A percentile compares a stretch with the other conserved stretches of the same genome.
phyloP scores from a whole-genome alignment of 1,284 basidiomycete genomes.

The Cerrena zonata region DNA sequence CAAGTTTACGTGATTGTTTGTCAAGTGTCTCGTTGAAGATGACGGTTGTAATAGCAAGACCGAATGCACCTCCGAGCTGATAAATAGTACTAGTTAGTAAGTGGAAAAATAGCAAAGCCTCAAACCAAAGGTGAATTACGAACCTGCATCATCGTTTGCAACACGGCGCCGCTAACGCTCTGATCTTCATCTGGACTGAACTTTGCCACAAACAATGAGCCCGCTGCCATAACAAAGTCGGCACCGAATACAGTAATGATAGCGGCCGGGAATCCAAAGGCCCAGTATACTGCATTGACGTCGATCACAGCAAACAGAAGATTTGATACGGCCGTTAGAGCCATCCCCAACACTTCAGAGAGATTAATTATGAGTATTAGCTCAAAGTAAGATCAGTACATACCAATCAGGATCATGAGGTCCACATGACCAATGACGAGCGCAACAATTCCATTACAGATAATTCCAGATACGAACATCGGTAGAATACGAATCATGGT shows the following conservation, averaged over 20 bases:
- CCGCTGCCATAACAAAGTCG: conserved; percentile 74
- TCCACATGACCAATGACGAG: conserved; percentile 53
- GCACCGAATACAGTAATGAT: conserved; percentile 69
- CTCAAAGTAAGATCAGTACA: conserved; percentile 14
- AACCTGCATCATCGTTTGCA: conserved; percentile 72
- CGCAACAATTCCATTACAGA: conserved; percentile 68
- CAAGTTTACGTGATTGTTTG: conserved; percentile 23
- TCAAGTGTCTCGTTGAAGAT: conserved; percentile 54
- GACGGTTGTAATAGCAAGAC: conserved; percentile 70
- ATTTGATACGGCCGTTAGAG: conserved; percentile 58
- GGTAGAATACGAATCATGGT: conserved; percentile 78
- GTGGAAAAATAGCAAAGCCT: background rate
- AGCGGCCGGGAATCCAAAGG: conserved; percentile 74
- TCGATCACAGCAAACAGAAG: conserved; percentile 71
- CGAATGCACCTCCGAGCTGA: conserved; percentile 71
- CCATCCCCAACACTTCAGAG: conserved; percentile 45
- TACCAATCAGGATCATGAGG: conserved; percentile 52
- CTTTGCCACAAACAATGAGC: conserved; percentile 72
- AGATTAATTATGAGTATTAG: background rate
- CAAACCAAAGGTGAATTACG: conserved; percentile 10
- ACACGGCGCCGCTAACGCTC: conserved; percentile 70
- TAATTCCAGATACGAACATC: conserved; percentile 63
- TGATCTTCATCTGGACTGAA: conserved; percentile 72
- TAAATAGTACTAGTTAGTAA: background rate
- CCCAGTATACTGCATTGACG: conserved; percentile 66